Evolutionary conservation across 345 rosid species (phyloP).

Genomic region (Ceriops zippeliana): DNA sequence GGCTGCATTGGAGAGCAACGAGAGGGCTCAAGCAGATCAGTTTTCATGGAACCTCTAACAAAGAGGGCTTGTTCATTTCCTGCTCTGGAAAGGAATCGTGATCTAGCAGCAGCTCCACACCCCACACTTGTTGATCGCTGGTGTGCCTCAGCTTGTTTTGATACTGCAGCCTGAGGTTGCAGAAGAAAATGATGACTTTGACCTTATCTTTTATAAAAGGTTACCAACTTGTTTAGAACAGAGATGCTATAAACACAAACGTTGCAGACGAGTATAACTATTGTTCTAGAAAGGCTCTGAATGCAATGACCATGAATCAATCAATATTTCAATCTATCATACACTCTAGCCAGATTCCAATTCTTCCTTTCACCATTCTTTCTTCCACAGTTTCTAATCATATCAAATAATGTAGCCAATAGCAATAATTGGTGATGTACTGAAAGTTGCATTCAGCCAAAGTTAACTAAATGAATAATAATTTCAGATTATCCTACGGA

Average conservation of each 20-base stretch:
- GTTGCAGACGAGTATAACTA: too few relatives aligned
- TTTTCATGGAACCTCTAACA: slow-evolving; percentile 8
- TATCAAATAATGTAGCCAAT: too few relatives aligned
- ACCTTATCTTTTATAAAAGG: neutral
- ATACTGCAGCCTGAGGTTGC: slow-evolving; percentile 26
- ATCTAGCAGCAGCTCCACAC: slow-evolving; percentile 18
- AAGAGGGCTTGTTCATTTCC: slow-evolving; percentile 18
- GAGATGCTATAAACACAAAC: neutral
- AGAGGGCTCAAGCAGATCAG: slow-evolving; percentile 12
- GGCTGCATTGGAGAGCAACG: slow-evolving; percentile 13
- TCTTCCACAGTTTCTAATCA: too few relatives aligned
- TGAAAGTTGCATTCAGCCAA: neutral
- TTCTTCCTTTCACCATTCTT: too few relatives aligned
- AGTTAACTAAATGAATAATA: neutral
- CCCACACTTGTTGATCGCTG: slow-evolving; percentile 26
- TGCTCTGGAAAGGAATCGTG: slow-evolving; percentile 26
- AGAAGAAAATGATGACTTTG: neutral
- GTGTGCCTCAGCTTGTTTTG: slow-evolving; percentile 24
- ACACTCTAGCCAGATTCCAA: too few relatives aligned
- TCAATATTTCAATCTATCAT: too few relatives aligned
- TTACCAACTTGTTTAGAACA: neutral
- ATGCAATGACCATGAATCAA: too few relatives aligned
- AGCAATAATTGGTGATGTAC: too few relatives aligned
- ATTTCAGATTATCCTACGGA: neutral
- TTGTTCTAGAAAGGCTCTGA: too few relatives aligned